Percentiles rank a stretch among this genome's conserved stretches.
These are phyloP conservation scores for Pleurotus giganteus DNA, from an alignment of 768 basidiomycete genomes.

Conservation along the genomic window DNA sequence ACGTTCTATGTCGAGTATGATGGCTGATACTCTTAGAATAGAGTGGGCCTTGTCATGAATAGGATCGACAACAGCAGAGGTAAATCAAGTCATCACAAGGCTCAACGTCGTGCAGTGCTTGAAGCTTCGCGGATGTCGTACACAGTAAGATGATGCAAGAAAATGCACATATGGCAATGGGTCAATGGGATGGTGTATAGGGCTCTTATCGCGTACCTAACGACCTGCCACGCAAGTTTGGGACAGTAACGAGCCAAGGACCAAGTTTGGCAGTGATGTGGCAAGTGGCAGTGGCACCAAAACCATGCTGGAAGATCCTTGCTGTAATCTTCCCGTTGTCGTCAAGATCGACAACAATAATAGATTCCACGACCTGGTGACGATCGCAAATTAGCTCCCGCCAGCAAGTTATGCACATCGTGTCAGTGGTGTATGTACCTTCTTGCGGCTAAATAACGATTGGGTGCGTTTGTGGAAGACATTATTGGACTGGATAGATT, in stretches of 20 bases:
- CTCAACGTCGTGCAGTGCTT: no score
- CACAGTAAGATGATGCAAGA: no score
- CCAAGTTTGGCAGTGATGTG: conserved; percentile 46
- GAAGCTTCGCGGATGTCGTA: no score
- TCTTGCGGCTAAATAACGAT: conserved; percentile 53
- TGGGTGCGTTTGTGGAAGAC: conserved; percentile 56
- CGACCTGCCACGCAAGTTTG: no score
- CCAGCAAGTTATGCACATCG: neutral
- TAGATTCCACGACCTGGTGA: conserved; percentile 52
- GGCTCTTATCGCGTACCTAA: no score
- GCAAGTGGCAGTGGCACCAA: conserved; percentile 46
- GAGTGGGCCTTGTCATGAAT: no score
- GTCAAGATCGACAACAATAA: conserved; percentile 63
- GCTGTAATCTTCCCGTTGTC: conserved; percentile 63
- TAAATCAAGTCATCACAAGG: no score
- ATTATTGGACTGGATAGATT: conserved; percentile 52
- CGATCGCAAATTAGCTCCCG: neutral
- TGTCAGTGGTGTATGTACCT: conserved; percentile 29
- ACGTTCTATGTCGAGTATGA: no score
- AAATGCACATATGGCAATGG: no score
- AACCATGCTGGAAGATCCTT: conserved; percentile 47
- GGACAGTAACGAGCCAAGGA: conserved; percentile 53
- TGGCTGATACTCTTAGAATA: no score
- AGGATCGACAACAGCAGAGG: no score
- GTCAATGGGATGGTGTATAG: no score